These are phyloP conservation scores for Heterobasidion irregulare DNA, from an alignment of 1,284 basidiomycete species.

Conservation along the genomic window DNA sequence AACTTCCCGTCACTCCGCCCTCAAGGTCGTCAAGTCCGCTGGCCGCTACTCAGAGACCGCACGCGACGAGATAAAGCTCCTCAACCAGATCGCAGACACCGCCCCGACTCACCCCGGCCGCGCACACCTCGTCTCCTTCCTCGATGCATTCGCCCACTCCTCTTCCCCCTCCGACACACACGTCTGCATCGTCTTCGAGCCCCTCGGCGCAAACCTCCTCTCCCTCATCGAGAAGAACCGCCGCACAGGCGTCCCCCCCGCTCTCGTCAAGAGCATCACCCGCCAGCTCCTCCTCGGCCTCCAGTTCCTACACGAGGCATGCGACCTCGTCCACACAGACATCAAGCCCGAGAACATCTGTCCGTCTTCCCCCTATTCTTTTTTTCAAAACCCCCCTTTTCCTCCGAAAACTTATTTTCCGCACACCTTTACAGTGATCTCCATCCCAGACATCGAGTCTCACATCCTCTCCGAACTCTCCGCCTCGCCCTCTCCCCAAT, in stretches of 20 bases:
- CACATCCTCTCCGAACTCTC: constrained; percentile 64
- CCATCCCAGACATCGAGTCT: constrained; percentile 65
- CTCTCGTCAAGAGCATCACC: constrained; percentile 76
- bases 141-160: constrained; percentile 76
- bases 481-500: constrained; percentile 56
- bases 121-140: constrained; percentile 72
- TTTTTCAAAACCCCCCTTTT: constrained; percentile 4
- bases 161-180: constrained; percentile 57
- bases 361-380: constrained; percentile 28
- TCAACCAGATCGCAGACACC: constrained; percentile 69
- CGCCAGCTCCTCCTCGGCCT: constrained; percentile 84
- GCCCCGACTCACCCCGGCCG: constrained; percentile 65
- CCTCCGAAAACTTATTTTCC: neutral
- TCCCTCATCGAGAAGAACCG: constrained; percentile 82
- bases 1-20: constrained; percentile 69
- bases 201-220: constrained; percentile 83
- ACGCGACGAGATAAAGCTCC: constrained; percentile 83
- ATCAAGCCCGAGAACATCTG: constrained; percentile 93
- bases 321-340: constrained; percentile 82
- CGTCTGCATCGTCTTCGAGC: constrained; percentile 89
- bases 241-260: constrained; percentile 74
- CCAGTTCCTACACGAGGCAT: constrained; percentile 86
- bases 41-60: constrained; percentile 83
- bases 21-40: constrained; percentile 91
- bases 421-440: constrained; percentile 43